phyloP scores from a whole-genome alignment of 345 rosid genomes.

The Arabis alpina region DNA sequence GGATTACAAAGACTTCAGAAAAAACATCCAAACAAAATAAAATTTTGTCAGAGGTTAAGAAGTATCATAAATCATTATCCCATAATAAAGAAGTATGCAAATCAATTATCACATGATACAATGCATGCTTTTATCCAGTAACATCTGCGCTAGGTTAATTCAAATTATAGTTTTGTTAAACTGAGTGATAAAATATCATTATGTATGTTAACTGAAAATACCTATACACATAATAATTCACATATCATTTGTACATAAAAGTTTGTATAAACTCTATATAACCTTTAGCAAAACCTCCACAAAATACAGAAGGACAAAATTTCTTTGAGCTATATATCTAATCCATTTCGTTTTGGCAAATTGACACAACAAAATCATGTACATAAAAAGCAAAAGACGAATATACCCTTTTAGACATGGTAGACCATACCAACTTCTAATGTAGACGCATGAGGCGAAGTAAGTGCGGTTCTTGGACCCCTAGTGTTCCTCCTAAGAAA shows the following conservation, averaged over 20 bases:
- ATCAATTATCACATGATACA: too few relatives aligned
- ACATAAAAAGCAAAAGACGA: constrained; percentile 25
- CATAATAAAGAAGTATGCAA: too few relatives aligned
- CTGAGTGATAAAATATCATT: too few relatives aligned
- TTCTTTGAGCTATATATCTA: constrained; percentile 32
- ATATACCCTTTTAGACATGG: constrained; percentile 53
- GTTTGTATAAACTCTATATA: constrained; percentile 3
- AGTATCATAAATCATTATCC: too few relatives aligned
- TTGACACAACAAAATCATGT: constrained; percentile 37
- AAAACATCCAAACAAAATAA: too few relatives aligned
- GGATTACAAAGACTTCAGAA: too few relatives aligned
- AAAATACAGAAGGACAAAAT: constrained; percentile 27
- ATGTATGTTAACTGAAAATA: too few relatives aligned
- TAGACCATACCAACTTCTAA: constrained; percentile 94
- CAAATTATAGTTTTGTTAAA: too few relatives aligned
- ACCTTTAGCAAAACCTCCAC: constrained; percentile 25
- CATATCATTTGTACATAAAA: constrained; percentile 32
- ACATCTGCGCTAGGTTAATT: too few relatives aligned
- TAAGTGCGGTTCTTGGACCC: constrained; percentile 54
- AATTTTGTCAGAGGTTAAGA: too few relatives aligned
- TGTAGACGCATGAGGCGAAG: constrained; percentile 78
- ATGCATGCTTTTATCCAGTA: too few relatives aligned
- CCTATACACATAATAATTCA: constrained; percentile 6
- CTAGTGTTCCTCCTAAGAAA: constrained; percentile 86
- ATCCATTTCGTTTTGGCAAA: neutral